Conservation (phyloP, 805 yeast genomes). For the Clavispora phyllophila region DNA sequence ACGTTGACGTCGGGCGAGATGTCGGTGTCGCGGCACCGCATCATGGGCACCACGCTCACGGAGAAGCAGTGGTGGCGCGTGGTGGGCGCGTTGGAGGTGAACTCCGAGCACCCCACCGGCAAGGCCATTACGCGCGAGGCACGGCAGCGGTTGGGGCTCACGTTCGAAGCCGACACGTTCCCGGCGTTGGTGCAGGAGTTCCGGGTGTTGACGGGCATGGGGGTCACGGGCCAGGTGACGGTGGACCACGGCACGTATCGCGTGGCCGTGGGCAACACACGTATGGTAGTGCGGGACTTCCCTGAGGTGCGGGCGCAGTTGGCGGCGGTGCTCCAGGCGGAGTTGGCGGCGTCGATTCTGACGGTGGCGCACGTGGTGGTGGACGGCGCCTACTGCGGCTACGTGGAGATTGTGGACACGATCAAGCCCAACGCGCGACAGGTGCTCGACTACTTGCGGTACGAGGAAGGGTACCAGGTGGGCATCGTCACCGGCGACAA, state of each 20-base stretch:
- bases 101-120: slow-evolving; percentile 88
- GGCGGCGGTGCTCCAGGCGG: slow-evolving; percentile 7
- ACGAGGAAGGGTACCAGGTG: slow-evolving; percentile 49
- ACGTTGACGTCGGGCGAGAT: slow-evolving; percentile 85
- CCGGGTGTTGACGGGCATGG: slow-evolving; percentile 40
- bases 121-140: slow-evolving; percentile 52
- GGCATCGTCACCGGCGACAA: slow-evolving; percentile 93
- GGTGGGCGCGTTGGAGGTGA: slow-evolving; percentile 55
- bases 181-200: slow-evolving; percentile 28
- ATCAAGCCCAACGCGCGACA: slow-evolving; percentile 60
- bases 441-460: slow-evolving; percentile 51
- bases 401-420: slow-evolving; percentile 60
- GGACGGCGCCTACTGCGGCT: slow-evolving; percentile 57
- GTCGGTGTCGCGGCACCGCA: slow-evolving; percentile 28
- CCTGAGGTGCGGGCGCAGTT: slow-evolving; percentile 9
- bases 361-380: slow-evolving; percentile 57
- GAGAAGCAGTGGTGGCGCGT: slow-evolving; percentile 45
- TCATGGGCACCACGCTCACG: slow-evolving; percentile 3
- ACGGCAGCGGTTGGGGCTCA: slow-evolving; percentile 19
- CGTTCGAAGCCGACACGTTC: slow-evolving; percentile 28
- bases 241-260: slow-evolving; percentile 1
- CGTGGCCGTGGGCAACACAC: slow-evolving; percentile 47
- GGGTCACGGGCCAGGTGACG: slow-evolving; percentile 36
- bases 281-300: slow-evolving; percentile 29
- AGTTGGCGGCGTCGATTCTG: slow-evolving; percentile 21